phyloP scores from a whole-genome alignment of 2,329 filamentous ascomycete species.

The Endothia cerciana region DNA sequence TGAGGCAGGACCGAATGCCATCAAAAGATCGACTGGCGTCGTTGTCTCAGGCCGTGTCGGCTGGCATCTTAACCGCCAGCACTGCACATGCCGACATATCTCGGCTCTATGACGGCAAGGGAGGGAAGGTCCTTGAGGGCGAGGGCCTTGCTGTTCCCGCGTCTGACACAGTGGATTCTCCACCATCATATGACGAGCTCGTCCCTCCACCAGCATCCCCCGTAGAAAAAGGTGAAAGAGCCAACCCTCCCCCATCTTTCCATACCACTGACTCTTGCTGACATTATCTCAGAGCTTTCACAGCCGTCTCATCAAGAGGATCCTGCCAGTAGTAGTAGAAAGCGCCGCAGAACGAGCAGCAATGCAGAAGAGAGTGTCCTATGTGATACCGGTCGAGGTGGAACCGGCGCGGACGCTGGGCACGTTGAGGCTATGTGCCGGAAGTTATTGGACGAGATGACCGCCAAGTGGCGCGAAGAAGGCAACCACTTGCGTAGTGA shows the following conservation, averaged over 20 bases:
- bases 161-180: neutral
- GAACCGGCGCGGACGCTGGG: neutral
- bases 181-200: conserved; percentile 16
- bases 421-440: conserved; percentile 13
- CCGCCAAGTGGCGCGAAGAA: conserved; percentile 19
- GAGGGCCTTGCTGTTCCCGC: neutral
- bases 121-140: conserved; percentile 6
- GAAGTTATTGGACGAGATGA: conserved; percentile 16
- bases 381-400: neutral
- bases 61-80: conserved; percentile 7
- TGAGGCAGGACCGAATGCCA: neutral
- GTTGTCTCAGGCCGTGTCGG: conserved; percentile 5
- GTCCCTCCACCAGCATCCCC: conserved; percentile 13
- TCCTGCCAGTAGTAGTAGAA: conserved; percentile 11
- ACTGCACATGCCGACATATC: conserved; percentile 15
- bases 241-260: neutral
- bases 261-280: neutral
- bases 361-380: neutral
- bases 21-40: neutral
- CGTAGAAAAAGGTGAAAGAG: conserved; percentile 14
- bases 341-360: conserved; percentile 16
- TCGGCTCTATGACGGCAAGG: conserved; percentile 18
- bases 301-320: neutral
- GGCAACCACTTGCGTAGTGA: conserved; percentile 8
- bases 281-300: neutral